phyloP scores from a whole-genome alignment of 768 basidiomycete genomes.

The Leccinum variicolor region DNA sequence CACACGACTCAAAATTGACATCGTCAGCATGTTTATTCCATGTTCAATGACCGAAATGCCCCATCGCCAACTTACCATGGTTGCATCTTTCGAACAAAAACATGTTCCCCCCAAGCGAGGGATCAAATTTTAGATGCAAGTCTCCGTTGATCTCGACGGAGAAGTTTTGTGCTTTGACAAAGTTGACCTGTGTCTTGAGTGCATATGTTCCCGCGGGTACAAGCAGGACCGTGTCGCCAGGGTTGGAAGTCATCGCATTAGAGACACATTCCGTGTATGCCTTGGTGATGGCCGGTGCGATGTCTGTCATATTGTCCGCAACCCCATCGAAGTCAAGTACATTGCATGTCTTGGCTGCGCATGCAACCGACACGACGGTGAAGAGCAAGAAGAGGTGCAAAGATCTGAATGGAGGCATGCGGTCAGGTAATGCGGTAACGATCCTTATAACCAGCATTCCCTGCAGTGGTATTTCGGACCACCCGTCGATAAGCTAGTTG shows the following conservation, averaged over 20 bases:
- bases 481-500: background rate
- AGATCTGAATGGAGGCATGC: background rate
- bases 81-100: slow-evolving; percentile 4
- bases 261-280: slow-evolving; percentile 1
- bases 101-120: background rate
- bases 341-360: slow-evolving; percentile 8
- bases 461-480: background rate
- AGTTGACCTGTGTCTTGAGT: background rate
- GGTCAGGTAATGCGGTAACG: background rate
- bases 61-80: background rate
- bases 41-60: background rate
- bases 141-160: slow-evolving; percentile 5
- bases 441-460: background rate
- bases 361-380: background rate
- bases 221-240: slow-evolving; percentile 2
- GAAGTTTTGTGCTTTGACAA: background rate
- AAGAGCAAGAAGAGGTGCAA: slow-evolving; percentile 3
- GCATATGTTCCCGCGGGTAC: slow-evolving; percentile 8
- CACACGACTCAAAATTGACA: slow-evolving; percentile 1
- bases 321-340: slow-evolving; percentile 5
- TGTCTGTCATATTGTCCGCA: slow-evolving; percentile 6
- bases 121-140: slow-evolving; percentile 1
- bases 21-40: background rate
- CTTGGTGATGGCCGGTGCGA: slow-evolving; percentile 1
- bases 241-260: background rate